A percentile compares a stretch with the other conserved stretches of the same genome.
These are phyloP conservation scores for Calonectria ilicicola DNA, from an alignment of 2,329 filamentous ascomycete species.

Conservation along the genomic window DNA sequence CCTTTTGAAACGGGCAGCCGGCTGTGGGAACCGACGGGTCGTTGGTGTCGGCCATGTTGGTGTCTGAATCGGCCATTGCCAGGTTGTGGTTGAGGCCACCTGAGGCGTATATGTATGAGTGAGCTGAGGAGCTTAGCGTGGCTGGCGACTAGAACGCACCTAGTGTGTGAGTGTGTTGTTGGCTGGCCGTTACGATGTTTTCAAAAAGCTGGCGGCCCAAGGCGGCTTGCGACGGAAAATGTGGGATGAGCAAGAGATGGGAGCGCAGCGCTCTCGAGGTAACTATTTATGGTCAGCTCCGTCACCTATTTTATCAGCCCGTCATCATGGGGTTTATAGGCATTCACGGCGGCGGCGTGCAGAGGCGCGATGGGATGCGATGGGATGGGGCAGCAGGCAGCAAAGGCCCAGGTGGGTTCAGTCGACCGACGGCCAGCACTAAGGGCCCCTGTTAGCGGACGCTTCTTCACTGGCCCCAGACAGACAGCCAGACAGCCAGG, in stretches of 20 bases:
- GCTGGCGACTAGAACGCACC: not conserved
- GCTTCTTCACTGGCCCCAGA: not conserved
- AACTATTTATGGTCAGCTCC: slow-evolving; percentile 3
- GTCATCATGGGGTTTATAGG: not conserved
- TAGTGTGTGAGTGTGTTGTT: not conserved
- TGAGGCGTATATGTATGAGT: not conserved
- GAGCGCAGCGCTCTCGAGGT: not conserved
- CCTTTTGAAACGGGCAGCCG: slow-evolving; percentile 42
- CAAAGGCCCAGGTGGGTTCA: not conserved
- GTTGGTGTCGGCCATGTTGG: slow-evolving; percentile 30
- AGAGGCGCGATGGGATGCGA: not conserved
- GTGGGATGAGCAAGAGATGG: not conserved
- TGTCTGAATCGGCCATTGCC: not conserved
- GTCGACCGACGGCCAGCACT: not conserved
- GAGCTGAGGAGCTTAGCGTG: not conserved
- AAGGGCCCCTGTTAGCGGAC: not conserved
- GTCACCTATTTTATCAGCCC: not conserved
- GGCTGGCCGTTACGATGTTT: not conserved
- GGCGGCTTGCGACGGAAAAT: not conserved
- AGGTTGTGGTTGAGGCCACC: not conserved
- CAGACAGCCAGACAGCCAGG: too few relatives aligned
- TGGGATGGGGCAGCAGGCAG: not conserved
- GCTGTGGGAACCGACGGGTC: slow-evolving; percentile 24
- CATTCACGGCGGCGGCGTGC: not conserved
- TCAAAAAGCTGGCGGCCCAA: not conserved